phyloP scores from a whole-genome alignment of 208 protist species.

The Wallacemonas sp. region DNA sequence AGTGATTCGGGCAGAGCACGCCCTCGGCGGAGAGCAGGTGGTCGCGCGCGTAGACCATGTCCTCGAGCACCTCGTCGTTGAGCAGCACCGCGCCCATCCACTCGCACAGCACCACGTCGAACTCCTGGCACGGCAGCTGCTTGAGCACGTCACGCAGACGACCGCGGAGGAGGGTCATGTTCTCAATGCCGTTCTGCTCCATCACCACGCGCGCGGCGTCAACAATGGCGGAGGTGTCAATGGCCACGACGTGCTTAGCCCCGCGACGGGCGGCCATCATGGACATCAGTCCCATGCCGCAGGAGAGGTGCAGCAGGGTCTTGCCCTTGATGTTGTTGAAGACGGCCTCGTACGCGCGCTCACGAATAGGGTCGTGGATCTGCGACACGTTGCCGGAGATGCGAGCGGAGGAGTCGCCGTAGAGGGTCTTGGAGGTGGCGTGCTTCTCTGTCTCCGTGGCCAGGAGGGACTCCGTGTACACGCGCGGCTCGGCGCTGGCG shows the following conservation, averaged over 20 bases:
- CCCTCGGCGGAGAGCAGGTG: constrained; percentile 68
- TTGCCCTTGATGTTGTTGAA: constrained; percentile 81
- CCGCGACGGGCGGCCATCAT: constrained; percentile 80
- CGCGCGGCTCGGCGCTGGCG: constrained; percentile 2
- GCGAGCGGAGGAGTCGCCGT: constrained; percentile 78
- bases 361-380: constrained; percentile 75
- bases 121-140: constrained; percentile 67
- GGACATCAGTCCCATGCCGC: constrained; percentile 86
- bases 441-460: constrained; percentile 86
- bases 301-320: constrained; percentile 85
- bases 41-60: constrained; percentile 82
- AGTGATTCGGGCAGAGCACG: constrained; percentile 78
- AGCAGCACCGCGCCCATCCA: constrained; percentile 89
- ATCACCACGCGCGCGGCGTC: constrained; percentile 79
- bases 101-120: constrained; percentile 91
- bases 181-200: constrained; percentile 75
- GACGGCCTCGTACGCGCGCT: constrained; percentile 80
- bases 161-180: constrained; percentile 82
- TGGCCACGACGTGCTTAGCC: constrained; percentile 77
- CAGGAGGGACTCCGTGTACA: constrained; percentile 75
- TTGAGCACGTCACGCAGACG: constrained; percentile 59
- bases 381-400: constrained; percentile 74
- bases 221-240: constrained; percentile 84
- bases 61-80: constrained; percentile 77
- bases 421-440: constrained; percentile 82